These are phyloP conservation scores for Aspergillus saccharolyticus DNA, from an alignment of 495 filamentous ascomycete genomes.

Conservation along the genomic window DNA sequence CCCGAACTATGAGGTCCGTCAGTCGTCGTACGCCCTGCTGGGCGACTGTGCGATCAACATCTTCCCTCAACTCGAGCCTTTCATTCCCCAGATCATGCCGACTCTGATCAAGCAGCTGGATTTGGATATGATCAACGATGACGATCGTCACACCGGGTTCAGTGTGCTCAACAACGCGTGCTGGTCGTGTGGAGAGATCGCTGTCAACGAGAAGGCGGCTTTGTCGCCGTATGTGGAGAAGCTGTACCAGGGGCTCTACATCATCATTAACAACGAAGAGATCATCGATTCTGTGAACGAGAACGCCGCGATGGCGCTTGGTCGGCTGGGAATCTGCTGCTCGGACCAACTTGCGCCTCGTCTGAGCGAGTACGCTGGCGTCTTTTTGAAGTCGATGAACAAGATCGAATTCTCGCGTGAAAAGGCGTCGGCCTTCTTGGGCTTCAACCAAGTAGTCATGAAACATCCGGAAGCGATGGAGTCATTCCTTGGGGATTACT, in stretches of 20 bases:
- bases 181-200: conserved; percentile 94
- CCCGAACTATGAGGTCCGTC: conserved; percentile 83
- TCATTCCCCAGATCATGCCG: conserved; percentile 66
- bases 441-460: conserved; percentile 79
- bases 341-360: conserved; percentile 72
- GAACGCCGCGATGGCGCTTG: conserved; percentile 91
- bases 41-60: conserved; percentile 97
- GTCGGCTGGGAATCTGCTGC: conserved; percentile 80
- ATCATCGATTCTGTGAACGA: conserved; percentile 90
- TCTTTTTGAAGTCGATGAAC: conserved; percentile 75
- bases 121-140: conserved; percentile 65
- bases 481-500: conserved; percentile 72
- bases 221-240: conserved; percentile 75
- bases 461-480: conserved; percentile 92
- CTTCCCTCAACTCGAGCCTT: conserved; percentile 74
- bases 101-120: conserved; percentile 84
- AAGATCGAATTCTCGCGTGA: conserved; percentile 87
- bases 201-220: conserved; percentile 74
- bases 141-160: conserved; percentile 72
- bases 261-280: conserved; percentile 75
- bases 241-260: conserved; percentile 66
- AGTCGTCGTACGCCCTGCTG: conserved; percentile 92
- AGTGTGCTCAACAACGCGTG: conserved; percentile 97
- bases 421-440: conserved; percentile 88
- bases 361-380: conserved; percentile 71